Evolutionary conservation across 306 rosid genomes (phyloP), one percentile per base, ranked within the genome.

Genomic region (Adenanthera pavonina): DNA sequence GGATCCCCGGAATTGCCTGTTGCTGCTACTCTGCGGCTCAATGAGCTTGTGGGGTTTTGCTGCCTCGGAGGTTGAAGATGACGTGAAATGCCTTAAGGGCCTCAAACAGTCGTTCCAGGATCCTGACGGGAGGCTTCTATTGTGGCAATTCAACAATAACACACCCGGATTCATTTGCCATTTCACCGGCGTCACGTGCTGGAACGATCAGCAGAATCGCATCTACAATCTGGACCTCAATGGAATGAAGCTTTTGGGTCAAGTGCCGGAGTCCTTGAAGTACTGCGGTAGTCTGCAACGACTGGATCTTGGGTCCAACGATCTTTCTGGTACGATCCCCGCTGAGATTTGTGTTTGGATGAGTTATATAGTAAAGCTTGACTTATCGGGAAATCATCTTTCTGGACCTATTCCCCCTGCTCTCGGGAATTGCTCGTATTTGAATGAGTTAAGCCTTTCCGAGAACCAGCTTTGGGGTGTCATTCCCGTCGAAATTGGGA

Each of bases 181-280:
- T 19, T 95, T 89, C 76, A 82, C 70, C 0, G 98, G 97, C 0
- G 91, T 95, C 0, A 0, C 86, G 0, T 93, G 99, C 87, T 95
- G 99, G 98, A 92, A 95, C 84, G 72, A 36, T 0, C 84, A 81
- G 17, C 97, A 95, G 87, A 92, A 91, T 67, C 94, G 99, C 3
- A 81, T 95, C 12, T 0, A 87, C 4, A 70, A 64, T 47, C 84
- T 95, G 19, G 85, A 74, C 34, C 91, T 95, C 8, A 77, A 54
- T 2, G 89, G 80, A 0, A 81, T 91, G 85, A 69, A 66, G n/a
- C 87, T 95, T 0, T 82, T 92, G 0, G 98, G 99, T 48, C 34
- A 30, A 69, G 47, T 95, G 56, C 92, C 96, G 0, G 85, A 86
- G 75, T 84, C 89, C 0, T 41, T 95, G 51, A 78, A 93, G 72